These are phyloP conservation scores for Schizosaccharomyces japonicus DNA, from an alignment of 805 yeast species.

Conservation along the genomic window DNA sequence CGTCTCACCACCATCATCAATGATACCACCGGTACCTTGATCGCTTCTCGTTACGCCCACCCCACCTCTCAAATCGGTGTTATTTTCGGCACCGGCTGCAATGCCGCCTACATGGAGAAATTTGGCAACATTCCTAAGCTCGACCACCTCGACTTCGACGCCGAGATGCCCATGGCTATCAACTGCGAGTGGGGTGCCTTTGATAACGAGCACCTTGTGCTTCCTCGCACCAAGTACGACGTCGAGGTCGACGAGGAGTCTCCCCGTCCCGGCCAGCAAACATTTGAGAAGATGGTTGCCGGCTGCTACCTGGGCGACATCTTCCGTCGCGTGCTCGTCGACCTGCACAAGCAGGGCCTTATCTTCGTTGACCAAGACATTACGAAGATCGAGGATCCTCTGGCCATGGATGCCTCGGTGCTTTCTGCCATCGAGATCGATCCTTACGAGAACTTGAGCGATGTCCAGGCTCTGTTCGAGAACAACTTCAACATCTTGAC, in stretches of 20 bases:
- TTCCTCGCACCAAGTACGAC: slow-evolving; percentile 84
- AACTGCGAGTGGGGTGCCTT: slow-evolving; percentile 97
- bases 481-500: slow-evolving; percentile 36
- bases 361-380: slow-evolving; percentile 52
- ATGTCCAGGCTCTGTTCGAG: slow-evolving; percentile 44
- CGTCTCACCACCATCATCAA: slow-evolving; percentile 78
- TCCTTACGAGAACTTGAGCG: slow-evolving; percentile 60
- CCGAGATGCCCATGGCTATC: slow-evolving; percentile 65
- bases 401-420: slow-evolving; percentile 69
- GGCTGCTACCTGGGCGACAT: slow-evolving; percentile 92
- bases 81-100: slow-evolving; percentile 32
- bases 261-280: slow-evolving; percentile 90
- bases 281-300: slow-evolving; percentile 90
- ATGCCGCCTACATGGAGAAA: slow-evolving; percentile 1
- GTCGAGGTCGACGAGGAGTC: slow-evolving; percentile 54
- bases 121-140: background rate
- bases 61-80: slow-evolving; percentile 78
- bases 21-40: slow-evolving; percentile 92
- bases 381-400: slow-evolving; percentile 34
- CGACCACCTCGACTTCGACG: slow-evolving; percentile 29
- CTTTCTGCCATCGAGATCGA: slow-evolving; percentile 75
- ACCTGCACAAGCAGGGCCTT: slow-evolving; percentile 37
- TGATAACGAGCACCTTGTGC: slow-evolving; percentile 61
- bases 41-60: slow-evolving; percentile 83
- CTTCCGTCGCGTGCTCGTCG: slow-evolving; percentile 55